phyloP scores from a whole-genome alignment of 1,284 basidiomycete genomes.

The Macrocystidia cucumis region DNA sequence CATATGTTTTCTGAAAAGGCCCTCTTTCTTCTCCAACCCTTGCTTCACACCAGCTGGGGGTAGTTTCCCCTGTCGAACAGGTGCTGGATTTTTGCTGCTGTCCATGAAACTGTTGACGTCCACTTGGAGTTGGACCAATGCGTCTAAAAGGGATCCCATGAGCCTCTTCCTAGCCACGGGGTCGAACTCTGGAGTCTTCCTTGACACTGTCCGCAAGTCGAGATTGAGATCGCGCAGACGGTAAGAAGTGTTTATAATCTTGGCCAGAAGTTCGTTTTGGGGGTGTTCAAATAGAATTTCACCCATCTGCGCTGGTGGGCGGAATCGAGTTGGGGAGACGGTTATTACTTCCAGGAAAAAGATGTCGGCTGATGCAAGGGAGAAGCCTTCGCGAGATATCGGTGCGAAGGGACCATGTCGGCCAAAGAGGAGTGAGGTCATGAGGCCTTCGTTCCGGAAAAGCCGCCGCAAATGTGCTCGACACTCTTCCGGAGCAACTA shows the following conservation, averaged over 20 bases:
- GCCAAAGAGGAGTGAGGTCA: constrained; percentile 88
- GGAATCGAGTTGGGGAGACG: constrained; percentile 92
- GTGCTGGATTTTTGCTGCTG: constrained; percentile 90
- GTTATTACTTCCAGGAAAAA: constrained; percentile 95
- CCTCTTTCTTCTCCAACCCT: constrained; percentile 97
- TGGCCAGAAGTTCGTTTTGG: constrained; percentile 91
- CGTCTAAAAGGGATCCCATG: constrained; percentile 72
- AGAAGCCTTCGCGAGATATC: constrained; percentile 45
- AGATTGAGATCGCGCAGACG: constrained; percentile 75
- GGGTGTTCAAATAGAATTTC: constrained; percentile 95
- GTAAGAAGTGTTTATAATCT: constrained; percentile 78
- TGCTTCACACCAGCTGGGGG: constrained; percentile 96
- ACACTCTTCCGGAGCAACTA: constrained; percentile 88
- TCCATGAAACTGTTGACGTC: constrained; percentile 98
- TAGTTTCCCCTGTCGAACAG: constrained; percentile 83
- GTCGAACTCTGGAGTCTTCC: constrained; percentile 52
- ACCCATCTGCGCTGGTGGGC: constrained; percentile 89
- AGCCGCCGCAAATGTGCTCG: constrained; percentile 88
- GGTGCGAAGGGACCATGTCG: constrained; percentile 83
- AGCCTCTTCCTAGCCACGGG: constrained; percentile 49
- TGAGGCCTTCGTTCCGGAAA: constrained; percentile 77
- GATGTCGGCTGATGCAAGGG: constrained; percentile 82
- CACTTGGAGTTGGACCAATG: constrained; percentile 85
- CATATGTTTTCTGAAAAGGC: constrained; percentile 98
- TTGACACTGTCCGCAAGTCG: constrained; percentile 53